These are phyloP conservation scores for Debaryomycetaceae sp. DNA, from an alignment of 1,139 yeast genomes.

Conservation along the genomic window DNA sequence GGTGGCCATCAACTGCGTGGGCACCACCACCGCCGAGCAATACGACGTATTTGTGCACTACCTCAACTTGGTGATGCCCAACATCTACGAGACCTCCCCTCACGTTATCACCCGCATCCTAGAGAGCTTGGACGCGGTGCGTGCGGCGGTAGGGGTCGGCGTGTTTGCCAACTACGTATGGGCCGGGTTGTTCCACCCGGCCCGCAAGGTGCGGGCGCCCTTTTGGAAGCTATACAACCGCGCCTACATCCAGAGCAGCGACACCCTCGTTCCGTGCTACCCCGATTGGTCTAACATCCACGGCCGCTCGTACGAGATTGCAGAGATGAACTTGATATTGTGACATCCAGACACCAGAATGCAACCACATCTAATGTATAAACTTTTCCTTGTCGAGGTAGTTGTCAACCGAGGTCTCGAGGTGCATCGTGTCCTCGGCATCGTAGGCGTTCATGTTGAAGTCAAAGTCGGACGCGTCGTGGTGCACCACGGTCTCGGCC, in stretches of 20 bases:
- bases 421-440: conserved; percentile 6
- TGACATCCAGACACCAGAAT: conserved; percentile 11
- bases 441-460: conserved; percentile 1
- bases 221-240: conserved; percentile 84
- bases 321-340: conserved; percentile 35
- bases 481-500: conserved; percentile 1
- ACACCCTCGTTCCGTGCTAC: conserved; percentile 77
- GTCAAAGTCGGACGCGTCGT: background rate
- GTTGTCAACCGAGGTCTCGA: conserved; percentile 4
- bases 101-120: conserved; percentile 82
- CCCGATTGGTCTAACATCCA: conserved; percentile 50
- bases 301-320: conserved; percentile 21
- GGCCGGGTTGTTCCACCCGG: conserved; percentile 93
- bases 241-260: conserved; percentile 71
- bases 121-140: conserved; percentile 75
- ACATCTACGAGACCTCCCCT: conserved; percentile 88
- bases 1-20: conserved; percentile 74
- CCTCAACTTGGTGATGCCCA: conserved; percentile 74
- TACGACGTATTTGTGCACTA: conserved; percentile 59
- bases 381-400: conserved; percentile 1
- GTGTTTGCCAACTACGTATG: conserved; percentile 69
- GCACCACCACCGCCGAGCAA: conserved; percentile 71
- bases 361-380: no score
- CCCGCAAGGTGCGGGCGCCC: conserved; percentile 75
- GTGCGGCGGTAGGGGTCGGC: conserved; percentile 76